phyloP scores from a whole-genome alignment of 2,329 filamentous ascomycete genomes.

The Trichothecium roseum region DNA sequence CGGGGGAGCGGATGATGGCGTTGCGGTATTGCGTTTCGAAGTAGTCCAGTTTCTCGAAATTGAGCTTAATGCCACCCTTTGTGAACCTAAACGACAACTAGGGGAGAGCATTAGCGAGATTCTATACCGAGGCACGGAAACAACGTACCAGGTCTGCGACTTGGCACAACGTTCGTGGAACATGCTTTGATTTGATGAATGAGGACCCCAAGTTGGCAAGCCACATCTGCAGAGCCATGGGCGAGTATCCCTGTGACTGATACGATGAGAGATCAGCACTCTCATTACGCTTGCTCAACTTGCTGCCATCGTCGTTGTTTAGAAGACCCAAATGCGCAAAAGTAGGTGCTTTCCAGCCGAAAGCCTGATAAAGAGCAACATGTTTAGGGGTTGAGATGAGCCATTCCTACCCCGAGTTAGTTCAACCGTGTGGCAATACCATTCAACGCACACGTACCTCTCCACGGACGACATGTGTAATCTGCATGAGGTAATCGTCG shows the following conservation, averaged over 20 bases:
- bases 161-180: slow-evolving; percentile 46
- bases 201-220: slow-evolving; percentile 55
- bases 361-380: slow-evolving; percentile 61
- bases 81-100: slow-evolving; percentile 83
- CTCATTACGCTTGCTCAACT: slow-evolving; percentile 68
- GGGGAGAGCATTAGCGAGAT: not conserved
- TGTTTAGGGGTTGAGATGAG: slow-evolving; percentile 81
- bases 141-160: slow-evolving; percentile 55
- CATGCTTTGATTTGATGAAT: slow-evolving; percentile 15
- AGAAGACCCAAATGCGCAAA: slow-evolving; percentile 77
- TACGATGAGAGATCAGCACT: slow-evolving; percentile 41
- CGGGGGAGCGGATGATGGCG: not conserved
- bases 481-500: slow-evolving; percentile 89
- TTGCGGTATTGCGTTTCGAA: slow-evolving; percentile 26
- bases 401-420: slow-evolving; percentile 58
- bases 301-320: slow-evolving; percentile 56
- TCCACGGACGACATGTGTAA: slow-evolving; percentile 90
- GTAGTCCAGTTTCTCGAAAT: slow-evolving; percentile 68
- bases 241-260: slow-evolving; percentile 32
- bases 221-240: slow-evolving; percentile 60
- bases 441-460: slow-evolving; percentile 47
- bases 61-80: slow-evolving; percentile 77
- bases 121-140: no score
- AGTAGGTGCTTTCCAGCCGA: slow-evolving; percentile 61
- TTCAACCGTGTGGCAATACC: not conserved